Evolutionary conservation across 768 basidiomycete genomes (phyloP), one percentile per base, ranked within the genome.

Genomic region (Mycena indigotica): DNA sequence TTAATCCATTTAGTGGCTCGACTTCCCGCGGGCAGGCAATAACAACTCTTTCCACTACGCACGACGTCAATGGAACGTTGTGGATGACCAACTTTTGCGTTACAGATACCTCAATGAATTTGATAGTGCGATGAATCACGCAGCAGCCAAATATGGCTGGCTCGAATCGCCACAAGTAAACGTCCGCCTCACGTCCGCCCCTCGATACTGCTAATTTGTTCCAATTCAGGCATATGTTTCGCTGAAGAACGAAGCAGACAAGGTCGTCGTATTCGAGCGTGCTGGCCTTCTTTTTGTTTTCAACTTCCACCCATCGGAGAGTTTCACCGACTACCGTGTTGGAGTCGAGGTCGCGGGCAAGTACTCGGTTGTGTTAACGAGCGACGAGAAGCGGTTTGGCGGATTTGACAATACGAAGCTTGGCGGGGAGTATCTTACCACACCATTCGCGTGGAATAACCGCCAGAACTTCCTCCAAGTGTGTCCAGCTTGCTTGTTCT

Each of bases 1-100:
- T 53, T 24, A 50, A 48, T 61, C 35, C n/a, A 41, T 32, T 3
- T 40, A 93, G 87, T 99, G 97, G 97, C 93, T 99, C 66, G 97
- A 99, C 73, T 99, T 99, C 76, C 97, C 97, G 39, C 90, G 97
- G 28, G 92, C 86, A 65, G 97, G 97, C 19, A 99, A 99, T 69
- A 83, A 85, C 70, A 92, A 94, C 73, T 97, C 95, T 13, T 99
- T 95, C 84, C 91, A 97, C 64, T 91, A 99, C 69, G 95, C 97
- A 21, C 88, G 97, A 38, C 86, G 97, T 24, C 97, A 98, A 67
- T 99, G 95, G 91, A 95, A 95, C 69, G 79, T 98, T 29, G 86
- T 92, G 49, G 96, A 97, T 69, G 94, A 99, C 68, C 63, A 65
- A 0, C 61, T 91, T 38, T 78, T 98, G 58, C 87, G 97, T n/a